Conservation (phyloP, 768 basidiomycete species). For the Pisolithus sp. region DNA sequence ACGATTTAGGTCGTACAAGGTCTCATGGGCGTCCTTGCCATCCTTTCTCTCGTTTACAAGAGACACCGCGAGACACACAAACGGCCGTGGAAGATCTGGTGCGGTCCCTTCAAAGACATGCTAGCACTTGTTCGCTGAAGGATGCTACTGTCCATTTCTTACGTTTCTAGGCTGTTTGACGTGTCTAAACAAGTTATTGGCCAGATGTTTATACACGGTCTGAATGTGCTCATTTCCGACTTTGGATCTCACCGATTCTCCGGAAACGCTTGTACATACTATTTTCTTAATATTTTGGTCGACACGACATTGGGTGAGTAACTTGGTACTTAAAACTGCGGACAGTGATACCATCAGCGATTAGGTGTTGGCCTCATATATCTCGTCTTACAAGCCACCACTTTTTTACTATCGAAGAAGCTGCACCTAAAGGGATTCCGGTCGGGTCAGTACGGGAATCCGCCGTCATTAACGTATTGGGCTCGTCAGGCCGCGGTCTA, state of each 20-base stretch:
- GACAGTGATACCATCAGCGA: slow-evolving; percentile 1
- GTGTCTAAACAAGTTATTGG: slow-evolving; percentile 89
- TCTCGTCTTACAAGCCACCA: slow-evolving; percentile 56
- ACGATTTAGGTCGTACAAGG: slow-evolving; percentile 66
- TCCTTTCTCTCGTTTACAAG: slow-evolving; percentile 82
- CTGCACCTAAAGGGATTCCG: slow-evolving; percentile 69
- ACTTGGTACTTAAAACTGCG: background rate
- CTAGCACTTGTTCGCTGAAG: slow-evolving; percentile 4
- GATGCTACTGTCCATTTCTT: background rate
- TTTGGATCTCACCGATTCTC: slow-evolving; percentile 61
- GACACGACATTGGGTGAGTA: slow-evolving; percentile 67
- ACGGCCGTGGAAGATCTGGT: slow-evolving; percentile 93
- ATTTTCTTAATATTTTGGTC: slow-evolving; percentile 88
- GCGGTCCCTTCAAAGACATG: slow-evolving; percentile 14
- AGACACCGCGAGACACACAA: slow-evolving; percentile 79
- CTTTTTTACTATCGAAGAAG: slow-evolving; percentile 57
- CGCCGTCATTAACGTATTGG: slow-evolving; percentile 73
- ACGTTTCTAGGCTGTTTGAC: slow-evolving; percentile 68
- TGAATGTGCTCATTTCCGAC: slow-evolving; percentile 76
- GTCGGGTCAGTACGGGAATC: slow-evolving; percentile 84
- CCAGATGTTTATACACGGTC: slow-evolving; percentile 72
- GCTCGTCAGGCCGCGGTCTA: slow-evolving; percentile 75
- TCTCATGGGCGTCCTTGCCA: slow-evolving; percentile 87
- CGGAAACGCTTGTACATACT: slow-evolving; percentile 84
- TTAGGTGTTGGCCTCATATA: slow-evolving; percentile 83